These are phyloP conservation scores for Elongisporangium senticosum DNA, from an alignment of 352 stramenopile genomes.

Conservation along the genomic window DNA sequence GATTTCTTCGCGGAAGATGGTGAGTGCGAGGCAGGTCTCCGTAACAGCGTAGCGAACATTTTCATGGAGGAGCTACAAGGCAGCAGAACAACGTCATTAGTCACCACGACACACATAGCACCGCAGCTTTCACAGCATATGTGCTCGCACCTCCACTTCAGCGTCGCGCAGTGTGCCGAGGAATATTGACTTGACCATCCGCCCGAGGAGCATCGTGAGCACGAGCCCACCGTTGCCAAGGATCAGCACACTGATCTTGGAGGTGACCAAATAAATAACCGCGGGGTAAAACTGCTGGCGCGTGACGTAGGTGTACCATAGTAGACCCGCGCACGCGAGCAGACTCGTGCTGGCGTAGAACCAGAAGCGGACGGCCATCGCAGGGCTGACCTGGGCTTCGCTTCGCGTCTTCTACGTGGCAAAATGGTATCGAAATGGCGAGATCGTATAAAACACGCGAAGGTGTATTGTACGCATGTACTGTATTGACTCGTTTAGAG, in stretches of 20 bases:
- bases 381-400: constrained; percentile 1
- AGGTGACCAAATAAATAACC: constrained; percentile 95
- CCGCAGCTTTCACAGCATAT: background rate
- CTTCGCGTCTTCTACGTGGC: constrained; percentile 10
- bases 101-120: constrained; percentile 6
- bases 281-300: constrained; percentile 97
- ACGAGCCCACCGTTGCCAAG: constrained; percentile 94
- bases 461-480: background rate
- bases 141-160: constrained; percentile 60
- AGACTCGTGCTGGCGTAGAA: constrained; percentile 88
- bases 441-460: background rate
- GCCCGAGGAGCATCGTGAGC: constrained; percentile 74
- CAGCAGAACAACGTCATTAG: background rate
- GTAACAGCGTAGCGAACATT: constrained; percentile 97
- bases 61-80: constrained; percentile 89
- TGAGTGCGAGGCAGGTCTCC: constrained; percentile 98
- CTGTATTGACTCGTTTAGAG: background rate
- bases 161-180: constrained; percentile 71
- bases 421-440: background rate
- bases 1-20: constrained; percentile 98
- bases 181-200: constrained; percentile 86
- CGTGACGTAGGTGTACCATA: constrained; percentile 93
- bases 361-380: constrained; percentile 64
- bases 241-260: constrained; percentile 94
- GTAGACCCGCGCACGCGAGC: constrained; percentile 65